Evolutionary conservation across 2,329 filamentous ascomycete species (phyloP), one percentile per base, ranked within the genome.

Genomic region (Diaporthe sp.): DNA sequence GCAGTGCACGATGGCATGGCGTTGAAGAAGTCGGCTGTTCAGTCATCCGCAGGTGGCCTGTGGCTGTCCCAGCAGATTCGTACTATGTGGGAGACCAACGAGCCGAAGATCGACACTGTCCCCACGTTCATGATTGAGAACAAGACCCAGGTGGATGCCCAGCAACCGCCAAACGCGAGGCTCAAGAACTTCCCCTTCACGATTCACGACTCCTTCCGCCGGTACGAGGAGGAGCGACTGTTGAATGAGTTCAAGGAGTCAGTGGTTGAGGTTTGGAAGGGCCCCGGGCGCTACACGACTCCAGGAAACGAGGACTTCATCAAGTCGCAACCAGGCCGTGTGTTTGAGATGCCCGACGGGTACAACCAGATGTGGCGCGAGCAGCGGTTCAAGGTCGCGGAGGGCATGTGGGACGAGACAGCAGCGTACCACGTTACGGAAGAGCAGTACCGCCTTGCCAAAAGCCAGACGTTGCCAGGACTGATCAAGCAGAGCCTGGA

Each of bases 191-290:
- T 95, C 82, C 84, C 88, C 82, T 88, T 88, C 83, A 81, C 90
- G 80, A 87, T 93, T 77, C 84, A 86, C 79, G 89, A 91, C 39
- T 95, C 94, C 1, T 98, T 96, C 90, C 92, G 94, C 76, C 87
- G 89, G 25, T 93, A 96, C 78, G 93, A 98, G 85, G 96, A 99
- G 87, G 97, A 98, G 84, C 94, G 96, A 72, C 93, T 98, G 57
- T 87, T 99, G 75, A 95, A 95, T 51, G 95, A 98, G 83, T 99
- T 98, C 90, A 99, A 99, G 87, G 97, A 99, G 86, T 97, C 94
- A 25, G 95, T 98, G 22, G 95, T 98, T 39, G 95, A 98, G 85
- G 92, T 96, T 20, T 99, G 97, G 96, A 91, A 92, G 37, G 95
- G 95, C 0, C 94, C 94, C 0, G 93, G 93, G 76, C 90, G 92